Base-by-base conservation (phyloP, 2,329 filamentous ascomycete species). In the Phoma sp. region DNA sequence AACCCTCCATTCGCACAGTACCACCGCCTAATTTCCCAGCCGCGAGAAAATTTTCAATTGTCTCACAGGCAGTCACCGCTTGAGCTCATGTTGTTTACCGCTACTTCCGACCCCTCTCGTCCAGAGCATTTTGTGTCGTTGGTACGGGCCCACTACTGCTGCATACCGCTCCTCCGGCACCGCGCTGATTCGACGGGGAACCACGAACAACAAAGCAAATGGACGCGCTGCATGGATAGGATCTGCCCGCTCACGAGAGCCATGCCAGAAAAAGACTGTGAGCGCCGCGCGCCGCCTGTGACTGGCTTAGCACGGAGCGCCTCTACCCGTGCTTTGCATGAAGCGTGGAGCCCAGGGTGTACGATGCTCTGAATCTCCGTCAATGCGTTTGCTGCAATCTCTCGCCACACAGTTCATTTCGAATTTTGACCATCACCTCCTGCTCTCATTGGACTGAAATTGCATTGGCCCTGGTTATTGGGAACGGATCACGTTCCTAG, bases 351-450 rank as follows among this genome's bases (percentile, higher is more conserved):
- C 60, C 42, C 50, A 48, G 57, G 60, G 61, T 62, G 56, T 57
- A 61, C 55, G 32, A 50, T 60, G 64, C 38, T 51, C 55, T 66
- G 56, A 61, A 61, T 64, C 61, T 68, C 57, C 64, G 63, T 69
- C 62, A 58, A 58, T 62, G 53, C 61, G 56, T 59, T 56, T 63
- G 65, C 61, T 72, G 63, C 54, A 69, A 67, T 70, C 55, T 70
- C 62, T 70, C 64, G 62, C 60, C 65, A 63, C 71, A 73, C 70
- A 73, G 66, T 68, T 64, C 61, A 69, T 66, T 65, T 69, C 56
- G 65, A 67, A 72, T 71, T 71, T 73, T 67, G 59, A 60, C 47
- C 38, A 47, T 54, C 50, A 55, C 54, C 20, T 48, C 37, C 36
- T 23, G 15, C 57, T 64, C 60, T 62, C 53, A 74, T 73, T 74